These are phyloP conservation scores for Cyclotella sp. DNA, from an alignment of 108 stramenopile species.

Conservation along the genomic window DNA sequence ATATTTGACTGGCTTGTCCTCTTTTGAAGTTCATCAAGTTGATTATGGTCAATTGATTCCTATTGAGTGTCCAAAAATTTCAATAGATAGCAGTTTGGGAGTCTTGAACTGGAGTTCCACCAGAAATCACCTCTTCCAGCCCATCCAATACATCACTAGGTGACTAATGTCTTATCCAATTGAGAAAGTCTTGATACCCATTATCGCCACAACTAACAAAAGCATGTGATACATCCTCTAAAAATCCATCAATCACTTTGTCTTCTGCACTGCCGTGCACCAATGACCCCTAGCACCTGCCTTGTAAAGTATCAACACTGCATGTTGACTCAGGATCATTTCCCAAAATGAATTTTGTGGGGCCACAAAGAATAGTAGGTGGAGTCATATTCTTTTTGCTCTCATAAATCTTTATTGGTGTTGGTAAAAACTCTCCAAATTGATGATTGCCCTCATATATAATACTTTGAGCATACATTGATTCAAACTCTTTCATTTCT, in stretches of 20 bases:
- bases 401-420: slow-evolving; percentile 34
- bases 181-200: slow-evolving; percentile 24
- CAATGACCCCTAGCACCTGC: slow-evolving; percentile 26
- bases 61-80: too few species aligned
- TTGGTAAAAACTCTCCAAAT: not conserved
- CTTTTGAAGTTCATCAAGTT: too few species aligned
- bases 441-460: slow-evolving; percentile 19
- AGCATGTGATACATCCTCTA: slow-evolving; percentile 7
- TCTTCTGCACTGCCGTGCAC: slow-evolving; percentile 8
- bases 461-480: slow-evolving; percentile 38
- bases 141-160: slow-evolving; percentile 11
- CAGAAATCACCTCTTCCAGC: not conserved
- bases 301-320: slow-evolving; percentile 19
- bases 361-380: slow-evolving; percentile 34
- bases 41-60: too few species aligned
- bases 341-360: slow-evolving; percentile 18
- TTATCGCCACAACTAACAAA: slow-evolving; percentile 31
- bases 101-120: too few species aligned
- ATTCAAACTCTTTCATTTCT: slow-evolving; percentile 35
- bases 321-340: not conserved
- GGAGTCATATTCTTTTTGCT: slow-evolving; percentile 23
- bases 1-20: too few species aligned
- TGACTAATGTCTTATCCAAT: slow-evolving; percentile 17
- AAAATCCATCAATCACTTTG: slow-evolving; percentile 9
- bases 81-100: too few species aligned